Conservation (phyloP, 2,329 filamentous ascomycete species). For the Cadophora malorum region DNA sequence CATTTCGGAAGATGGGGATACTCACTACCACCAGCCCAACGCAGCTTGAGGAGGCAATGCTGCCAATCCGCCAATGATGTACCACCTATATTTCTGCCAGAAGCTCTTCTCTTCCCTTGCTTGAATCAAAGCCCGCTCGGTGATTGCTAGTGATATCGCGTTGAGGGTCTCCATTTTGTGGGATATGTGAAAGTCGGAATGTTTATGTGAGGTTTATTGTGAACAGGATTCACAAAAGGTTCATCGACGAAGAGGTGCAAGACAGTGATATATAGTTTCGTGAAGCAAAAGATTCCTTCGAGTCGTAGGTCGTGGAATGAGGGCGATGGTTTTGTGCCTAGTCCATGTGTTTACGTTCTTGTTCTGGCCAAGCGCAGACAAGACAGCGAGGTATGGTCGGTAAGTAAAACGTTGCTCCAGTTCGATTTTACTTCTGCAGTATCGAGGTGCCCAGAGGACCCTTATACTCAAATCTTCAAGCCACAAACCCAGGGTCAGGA, state of each 20-base stretch:
- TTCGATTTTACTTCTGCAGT: neutral
- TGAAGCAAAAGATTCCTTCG: neutral
- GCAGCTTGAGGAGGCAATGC: conserved; percentile 3
- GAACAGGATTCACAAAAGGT: neutral
- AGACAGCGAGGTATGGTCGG: too few relatives aligned
- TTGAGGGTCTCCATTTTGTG: conserved; percentile 6
- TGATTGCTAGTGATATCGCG: neutral
- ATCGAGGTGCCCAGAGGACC: neutral
- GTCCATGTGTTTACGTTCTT: neutral
- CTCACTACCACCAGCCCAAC: conserved; percentile 15
- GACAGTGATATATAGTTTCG: too few relatives aligned
- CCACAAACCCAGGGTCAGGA: neutral
- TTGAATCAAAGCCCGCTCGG: conserved; percentile 1
- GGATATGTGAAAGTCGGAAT: neutral
- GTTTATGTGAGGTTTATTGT: neutral
- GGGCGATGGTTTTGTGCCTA: neutral
- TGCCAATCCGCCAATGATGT: conserved; percentile 11
- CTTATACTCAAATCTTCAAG: neutral
- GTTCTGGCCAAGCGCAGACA: too few relatives aligned
- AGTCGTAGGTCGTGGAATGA: neutral
- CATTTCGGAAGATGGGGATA: neutral
- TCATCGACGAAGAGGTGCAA: neutral
- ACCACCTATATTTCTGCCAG: conserved; percentile 17
- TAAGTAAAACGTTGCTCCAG: too few relatives aligned
- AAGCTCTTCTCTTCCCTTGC: conserved; percentile 11